Percentiles rank a stretch among this genome's conserved stretches.
These are phyloP conservation scores for Cyclotella sp. DNA, from an alignment of 108 stramenopile genomes.

Conservation along the genomic window DNA sequence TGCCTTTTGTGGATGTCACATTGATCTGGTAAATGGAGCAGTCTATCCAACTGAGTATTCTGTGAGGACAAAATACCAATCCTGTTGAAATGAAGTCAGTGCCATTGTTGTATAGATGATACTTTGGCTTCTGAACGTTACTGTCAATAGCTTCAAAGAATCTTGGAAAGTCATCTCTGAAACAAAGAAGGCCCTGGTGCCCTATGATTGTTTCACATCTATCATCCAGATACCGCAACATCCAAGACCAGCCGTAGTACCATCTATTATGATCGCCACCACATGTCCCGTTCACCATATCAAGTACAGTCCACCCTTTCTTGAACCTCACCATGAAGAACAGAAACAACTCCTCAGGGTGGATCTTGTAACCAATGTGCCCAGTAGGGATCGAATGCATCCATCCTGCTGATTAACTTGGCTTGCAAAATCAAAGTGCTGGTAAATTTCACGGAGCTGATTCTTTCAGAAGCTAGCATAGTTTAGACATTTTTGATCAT, in stretches of 20 bases:
- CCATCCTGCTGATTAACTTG: conserved; percentile 4
- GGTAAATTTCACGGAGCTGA: neutral
- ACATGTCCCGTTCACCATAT: conserved; percentile 9
- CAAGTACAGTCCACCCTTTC: conserved; percentile 1
- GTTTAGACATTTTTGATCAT: conserved; percentile 12
- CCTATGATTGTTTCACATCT: conserved; percentile 2
- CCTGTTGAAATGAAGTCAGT: neutral
- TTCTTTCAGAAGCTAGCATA: conserved; percentile 9
- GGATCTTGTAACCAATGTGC: neutral
- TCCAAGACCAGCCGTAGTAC: conserved; percentile 10
- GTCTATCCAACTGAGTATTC: conserved; percentile 1
- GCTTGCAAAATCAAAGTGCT: neutral
- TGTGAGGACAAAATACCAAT: neutral
- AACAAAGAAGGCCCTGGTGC: neutral
- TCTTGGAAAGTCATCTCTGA: conserved; percentile 1
- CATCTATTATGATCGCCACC: conserved; percentile 12
- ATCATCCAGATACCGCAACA: neutral
- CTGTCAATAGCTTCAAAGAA: conserved; percentile 9
- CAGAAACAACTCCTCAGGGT: conserved; percentile 20
- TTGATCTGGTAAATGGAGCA: conserved; percentile 1
- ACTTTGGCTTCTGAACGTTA: neutral
- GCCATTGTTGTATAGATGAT: conserved; percentile 2
- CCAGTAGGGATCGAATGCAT: neutral
- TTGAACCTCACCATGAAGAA: conserved; percentile 16
- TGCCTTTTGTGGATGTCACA: conserved; percentile 5